Evolutionary conservation across 2,329 filamentous ascomycete species (phyloP).

Genomic region (Rhynchosporium graminicola): DNA sequence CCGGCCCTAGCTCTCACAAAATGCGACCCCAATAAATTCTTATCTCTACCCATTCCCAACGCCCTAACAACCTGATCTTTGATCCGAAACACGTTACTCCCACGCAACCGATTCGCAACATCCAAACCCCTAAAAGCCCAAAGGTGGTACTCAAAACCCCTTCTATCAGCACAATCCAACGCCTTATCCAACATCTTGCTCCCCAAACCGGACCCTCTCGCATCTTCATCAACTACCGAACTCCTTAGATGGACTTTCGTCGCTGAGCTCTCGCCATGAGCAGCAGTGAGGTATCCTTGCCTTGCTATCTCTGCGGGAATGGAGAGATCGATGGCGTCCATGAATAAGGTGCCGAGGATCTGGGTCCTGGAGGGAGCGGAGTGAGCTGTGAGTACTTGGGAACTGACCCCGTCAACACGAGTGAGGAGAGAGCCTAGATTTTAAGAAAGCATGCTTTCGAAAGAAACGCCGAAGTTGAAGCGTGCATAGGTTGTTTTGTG

Average conservation of each 20-base stretch:
- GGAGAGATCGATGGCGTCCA: background rate
- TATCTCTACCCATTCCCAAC: constrained; percentile 24
- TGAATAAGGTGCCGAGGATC: background rate
- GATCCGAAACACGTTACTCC: constrained; percentile 34
- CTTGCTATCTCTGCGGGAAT: background rate
- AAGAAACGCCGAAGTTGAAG: constrained; percentile 31
- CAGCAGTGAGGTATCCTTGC: background rate
- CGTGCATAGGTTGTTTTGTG: constrained; percentile 36
- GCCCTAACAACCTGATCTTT: constrained; percentile 21
- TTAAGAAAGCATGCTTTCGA: constrained; percentile 6
- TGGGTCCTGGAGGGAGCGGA: background rate
- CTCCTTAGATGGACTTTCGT: constrained; percentile 35
- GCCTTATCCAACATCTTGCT: constrained; percentile 33
- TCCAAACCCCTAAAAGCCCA: constrained; percentile 32
- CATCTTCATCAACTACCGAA: constrained; percentile 38
- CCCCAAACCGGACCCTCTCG: constrained; percentile 35
- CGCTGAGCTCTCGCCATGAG: background rate
- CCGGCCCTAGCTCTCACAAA: background rate
- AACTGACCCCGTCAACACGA: background rate
- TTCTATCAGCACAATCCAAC: constrained; percentile 35
- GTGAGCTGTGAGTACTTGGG: background rate
- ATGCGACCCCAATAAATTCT: constrained; percentile 16
- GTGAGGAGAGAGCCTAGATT: background rate
- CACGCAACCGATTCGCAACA: constrained; percentile 37
- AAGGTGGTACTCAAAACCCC: constrained; percentile 33